A percentile compares a stretch with the other conserved stretches of the same genome.
phyloP scores from a whole-genome alignment of 768 basidiomycete genomes.

The Rhodotorula babjevae region DNA sequence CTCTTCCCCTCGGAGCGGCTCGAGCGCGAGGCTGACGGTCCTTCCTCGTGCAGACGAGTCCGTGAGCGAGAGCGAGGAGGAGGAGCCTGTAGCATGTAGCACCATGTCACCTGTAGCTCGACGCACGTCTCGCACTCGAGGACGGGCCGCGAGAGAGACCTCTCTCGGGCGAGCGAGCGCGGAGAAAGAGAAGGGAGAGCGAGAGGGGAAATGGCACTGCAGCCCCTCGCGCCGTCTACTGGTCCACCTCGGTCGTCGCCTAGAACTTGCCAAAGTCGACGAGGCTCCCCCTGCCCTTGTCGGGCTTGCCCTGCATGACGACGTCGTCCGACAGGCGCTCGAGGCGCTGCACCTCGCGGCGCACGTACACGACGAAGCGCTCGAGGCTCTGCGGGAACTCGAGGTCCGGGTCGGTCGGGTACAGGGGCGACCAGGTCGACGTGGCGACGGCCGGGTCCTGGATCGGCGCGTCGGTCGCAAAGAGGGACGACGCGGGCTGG shows the following conservation, averaged over 20 bases:
- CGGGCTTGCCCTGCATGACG: slow-evolving; percentile 41
- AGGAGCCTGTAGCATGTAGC: no score
- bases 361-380: slow-evolving; percentile 62
- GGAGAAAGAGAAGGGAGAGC: no score
- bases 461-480: slow-evolving; percentile 45
- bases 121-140: no score
- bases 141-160: no score
- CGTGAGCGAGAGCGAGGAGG: no score
- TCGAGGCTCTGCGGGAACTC: slow-evolving; percentile 66
- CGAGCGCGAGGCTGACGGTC: no score
- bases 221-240: no score
- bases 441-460: slow-evolving; percentile 45
- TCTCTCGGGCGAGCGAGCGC: no score
- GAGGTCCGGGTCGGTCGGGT: slow-evolving; percentile 40
- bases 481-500: slow-evolving; percentile 53
- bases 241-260: not conserved
- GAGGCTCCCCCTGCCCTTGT: slow-evolving; percentile 26
- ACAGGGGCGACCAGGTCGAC: slow-evolving; percentile 27
- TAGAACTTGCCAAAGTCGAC: slow-evolving; percentile 33
- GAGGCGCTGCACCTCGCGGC: slow-evolving; percentile 67
- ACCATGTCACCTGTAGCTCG: no score
- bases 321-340: slow-evolving; percentile 56
- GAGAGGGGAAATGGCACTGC: no score
- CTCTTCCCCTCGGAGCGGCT: no score
- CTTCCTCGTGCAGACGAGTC: no score